These are phyloP conservation scores for Paralagenidium karlingii DNA, from an alignment of 352 stramenopile species.

Conservation along the genomic window DNA sequence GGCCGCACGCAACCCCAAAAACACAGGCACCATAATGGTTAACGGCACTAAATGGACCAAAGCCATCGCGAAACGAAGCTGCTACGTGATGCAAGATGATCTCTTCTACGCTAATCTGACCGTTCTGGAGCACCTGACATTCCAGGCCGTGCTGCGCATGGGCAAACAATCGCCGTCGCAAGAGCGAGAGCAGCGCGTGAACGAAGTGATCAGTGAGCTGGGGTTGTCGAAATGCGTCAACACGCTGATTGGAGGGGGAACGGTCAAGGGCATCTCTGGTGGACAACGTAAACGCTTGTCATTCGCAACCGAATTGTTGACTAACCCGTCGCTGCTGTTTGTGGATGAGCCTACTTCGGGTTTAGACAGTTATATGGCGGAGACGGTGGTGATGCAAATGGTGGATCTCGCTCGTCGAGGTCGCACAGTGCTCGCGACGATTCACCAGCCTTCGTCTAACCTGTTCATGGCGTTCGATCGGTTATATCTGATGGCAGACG, in stretches of 20 bases:
- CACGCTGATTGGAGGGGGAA: slow-evolving; percentile 27
- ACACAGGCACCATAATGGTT: slow-evolving; percentile 32
- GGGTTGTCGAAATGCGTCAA: slow-evolving; percentile 22
- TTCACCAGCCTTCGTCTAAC: slow-evolving; percentile 63
- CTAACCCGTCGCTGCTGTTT: slow-evolving; percentile 55
- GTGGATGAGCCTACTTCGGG: slow-evolving; percentile 68
- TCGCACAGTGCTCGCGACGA: slow-evolving; percentile 75
- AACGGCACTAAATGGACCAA: slow-evolving; percentile 25
- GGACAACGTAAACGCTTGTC: slow-evolving; percentile 67
- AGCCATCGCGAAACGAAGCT: slow-evolving; percentile 11
- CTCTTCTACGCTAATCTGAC: slow-evolving; percentile 82
- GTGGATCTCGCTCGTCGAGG: slow-evolving; percentile 47
- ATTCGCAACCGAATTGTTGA: slow-evolving; percentile 66
- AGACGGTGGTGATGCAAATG: slow-evolving; percentile 20
- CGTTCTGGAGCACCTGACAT: slow-evolving; percentile 72
- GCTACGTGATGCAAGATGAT: slow-evolving; percentile 23
- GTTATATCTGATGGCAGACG: slow-evolving; percentile 20
- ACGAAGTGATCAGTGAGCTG: slow-evolving; percentile 23
- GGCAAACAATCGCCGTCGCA: slow-evolving; percentile 9
- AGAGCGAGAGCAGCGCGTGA: slow-evolving; percentile 12
- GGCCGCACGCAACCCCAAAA: slow-evolving; percentile 30
- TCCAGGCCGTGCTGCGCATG: slow-evolving; percentile 61
- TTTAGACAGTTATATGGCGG: slow-evolving; percentile 25
- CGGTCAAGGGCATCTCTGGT: slow-evolving; percentile 21
- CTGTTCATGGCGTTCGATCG: slow-evolving; percentile 24